Evolutionary conservation across 2,329 filamentous ascomycete species (phyloP), one percentile per base, ranked within the genome.

Genomic region (Nemania diffusa): DNA sequence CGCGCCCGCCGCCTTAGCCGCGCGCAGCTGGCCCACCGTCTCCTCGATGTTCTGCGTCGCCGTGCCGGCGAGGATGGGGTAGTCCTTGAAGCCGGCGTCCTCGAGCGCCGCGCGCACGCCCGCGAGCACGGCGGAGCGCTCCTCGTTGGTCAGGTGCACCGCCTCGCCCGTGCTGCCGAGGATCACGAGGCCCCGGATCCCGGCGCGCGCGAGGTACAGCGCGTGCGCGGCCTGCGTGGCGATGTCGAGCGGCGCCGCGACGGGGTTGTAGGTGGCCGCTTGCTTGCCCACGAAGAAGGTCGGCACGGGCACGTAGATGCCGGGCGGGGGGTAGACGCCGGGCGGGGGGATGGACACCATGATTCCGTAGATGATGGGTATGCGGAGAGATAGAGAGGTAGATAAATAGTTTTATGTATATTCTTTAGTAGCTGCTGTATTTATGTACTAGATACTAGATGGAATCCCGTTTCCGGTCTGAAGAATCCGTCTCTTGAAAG

Each of bases 101-200:
- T 86, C 83, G 40, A 89, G 78, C 7, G 83, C 84, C 73, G 84
- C 83, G 65, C 87, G 82, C 46, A 88, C 84, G 51, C 82, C 82
- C 7, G 80, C 81, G 56, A 90, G 80, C 55, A 90, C 77, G 20
- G 84, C 81, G 67, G 81, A 83, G 55, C 88, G 85, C 75, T 90
- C 88, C 34, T 80, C 76, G 64, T 82, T 83, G 7, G 85, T 84
- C 62, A 90, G 79, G 77, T 89, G 88, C 26, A 90, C 85, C 2
- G 87, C 88, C 77, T 90, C 88, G 65, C 88, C 88, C 0, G 88
- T 90, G 44, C 84, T 88, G 27, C 88, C 88, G 40, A 90, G 82
- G 37, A 90, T 81, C 2, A 90, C 87, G 2, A 90, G 81, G 13
- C 88, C 88, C 61, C 81, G 83, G 70, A 90, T 85, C 42, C 88